Evolutionary conservation across 1,284 basidiomycete genomes (phyloP).

Genomic region (Phlebopus sp.): DNA sequence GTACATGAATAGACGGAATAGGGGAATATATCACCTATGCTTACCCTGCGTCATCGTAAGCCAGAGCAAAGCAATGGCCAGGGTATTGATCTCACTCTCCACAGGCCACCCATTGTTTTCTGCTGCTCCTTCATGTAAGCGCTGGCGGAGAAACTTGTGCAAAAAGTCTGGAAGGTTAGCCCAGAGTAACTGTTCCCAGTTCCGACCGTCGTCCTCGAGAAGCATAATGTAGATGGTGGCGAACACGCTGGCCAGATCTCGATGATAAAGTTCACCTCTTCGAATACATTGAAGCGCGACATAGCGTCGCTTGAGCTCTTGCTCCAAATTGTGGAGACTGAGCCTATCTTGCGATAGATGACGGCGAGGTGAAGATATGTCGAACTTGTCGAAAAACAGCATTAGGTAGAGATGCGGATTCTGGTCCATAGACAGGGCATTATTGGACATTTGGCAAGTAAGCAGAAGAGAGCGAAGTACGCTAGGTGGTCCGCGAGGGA

Average conservation of each 20-base stretch:
- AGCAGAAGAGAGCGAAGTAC: constrained; percentile 31
- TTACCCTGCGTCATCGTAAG: constrained; percentile 35
- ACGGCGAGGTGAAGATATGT: constrained; percentile 38
- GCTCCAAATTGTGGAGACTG: constrained; percentile 26
- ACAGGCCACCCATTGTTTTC: constrained; percentile 48
- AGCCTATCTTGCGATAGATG: constrained; percentile 27
- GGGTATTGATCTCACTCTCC: constrained; percentile 41
- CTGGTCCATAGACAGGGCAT: constrained; percentile 25
- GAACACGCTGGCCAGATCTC: constrained; percentile 43
- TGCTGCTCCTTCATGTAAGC: constrained; percentile 36
- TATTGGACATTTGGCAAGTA: constrained; percentile 33
- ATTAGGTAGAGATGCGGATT: constrained; percentile 35
- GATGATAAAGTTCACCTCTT: constrained; percentile 31
- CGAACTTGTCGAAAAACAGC: constrained; percentile 40
- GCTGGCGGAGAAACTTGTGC: constrained; percentile 35
- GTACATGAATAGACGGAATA: constrained; percentile 2
- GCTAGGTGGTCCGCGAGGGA: constrained; percentile 33
- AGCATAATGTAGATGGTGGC: constrained; percentile 63
- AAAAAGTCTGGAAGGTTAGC: constrained; percentile 43
- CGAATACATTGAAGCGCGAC: constrained; percentile 42
- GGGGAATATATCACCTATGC: background rate
- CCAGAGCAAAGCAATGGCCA: constrained; percentile 51
- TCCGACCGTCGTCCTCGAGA: constrained; percentile 54
- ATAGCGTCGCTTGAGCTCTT: constrained; percentile 43
- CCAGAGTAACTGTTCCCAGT: constrained; percentile 49